These are phyloP conservation scores for Acacia melanoxylon DNA, from an alignment of 306 rosid species.

Conservation along the genomic window DNA sequence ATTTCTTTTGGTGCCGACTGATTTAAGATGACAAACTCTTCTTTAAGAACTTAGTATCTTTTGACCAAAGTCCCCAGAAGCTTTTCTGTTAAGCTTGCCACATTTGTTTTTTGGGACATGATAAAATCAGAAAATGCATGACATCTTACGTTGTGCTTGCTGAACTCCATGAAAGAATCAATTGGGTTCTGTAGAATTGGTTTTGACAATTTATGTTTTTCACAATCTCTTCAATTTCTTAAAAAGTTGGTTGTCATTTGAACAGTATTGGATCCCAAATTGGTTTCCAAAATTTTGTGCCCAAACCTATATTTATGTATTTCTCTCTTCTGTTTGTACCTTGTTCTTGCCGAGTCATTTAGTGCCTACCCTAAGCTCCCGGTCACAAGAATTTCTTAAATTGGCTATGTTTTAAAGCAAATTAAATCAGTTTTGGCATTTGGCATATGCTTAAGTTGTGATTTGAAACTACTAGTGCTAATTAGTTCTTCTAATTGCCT, in stretches of 20 bases:
- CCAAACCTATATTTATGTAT: neutral
- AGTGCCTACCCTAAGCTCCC: neutral
- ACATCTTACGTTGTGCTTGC: neutral
- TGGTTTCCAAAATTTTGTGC: neutral
- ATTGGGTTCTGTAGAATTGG: neutral
- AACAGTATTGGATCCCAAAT: neutral
- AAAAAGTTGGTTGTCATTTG: neutral
- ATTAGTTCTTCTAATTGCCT: constrained; percentile 13
- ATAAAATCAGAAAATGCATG: neutral
- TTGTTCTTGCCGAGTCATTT: neutral
- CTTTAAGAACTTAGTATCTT: constrained; percentile 9
- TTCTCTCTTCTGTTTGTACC: neutral
- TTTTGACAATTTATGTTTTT: neutral
- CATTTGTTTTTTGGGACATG: constrained; percentile 4
- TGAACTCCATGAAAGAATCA: neutral
- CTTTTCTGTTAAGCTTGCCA: neutral
- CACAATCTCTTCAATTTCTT: neutral
- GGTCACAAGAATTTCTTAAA: neutral
- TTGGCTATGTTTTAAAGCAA: neutral
- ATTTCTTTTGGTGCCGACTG: constrained; percentile 5
- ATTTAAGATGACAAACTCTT: constrained; percentile 10
- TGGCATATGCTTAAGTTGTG: neutral
- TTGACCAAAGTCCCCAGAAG: neutral
- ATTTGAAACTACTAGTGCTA: constrained; percentile 15
- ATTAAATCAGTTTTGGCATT: neutral